Percentiles rank a stretch among this genome's conserved stretches.
Conservation (phyloP, 371 early-diverging fungal genomes). For the Rhizopus arrhizus region DNA sequence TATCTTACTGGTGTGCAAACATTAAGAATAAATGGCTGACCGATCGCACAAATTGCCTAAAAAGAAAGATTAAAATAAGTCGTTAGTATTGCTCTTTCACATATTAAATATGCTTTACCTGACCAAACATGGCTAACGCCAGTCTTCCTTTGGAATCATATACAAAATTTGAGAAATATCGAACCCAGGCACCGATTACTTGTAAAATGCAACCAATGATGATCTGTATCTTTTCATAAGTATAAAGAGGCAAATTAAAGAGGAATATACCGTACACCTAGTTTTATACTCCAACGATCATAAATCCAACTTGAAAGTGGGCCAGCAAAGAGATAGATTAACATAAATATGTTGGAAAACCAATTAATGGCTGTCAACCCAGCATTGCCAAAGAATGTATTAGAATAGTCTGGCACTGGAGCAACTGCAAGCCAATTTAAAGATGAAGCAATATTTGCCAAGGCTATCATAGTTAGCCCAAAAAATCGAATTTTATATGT, state of each 20-base stretch:
- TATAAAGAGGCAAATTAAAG: not conserved
- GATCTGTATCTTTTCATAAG: slow-evolving; percentile 23
- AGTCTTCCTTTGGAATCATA: slow-evolving; percentile 28
- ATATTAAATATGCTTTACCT: slow-evolving; percentile 26
- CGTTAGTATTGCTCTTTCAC: not conserved
- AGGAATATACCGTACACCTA: slow-evolving; percentile 35
- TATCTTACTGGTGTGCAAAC: slow-evolving; percentile 47
- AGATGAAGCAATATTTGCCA: slow-evolving; percentile 49
- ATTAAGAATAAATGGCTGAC: slow-evolving; percentile 51
- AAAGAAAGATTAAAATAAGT: not conserved
- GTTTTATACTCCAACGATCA: slow-evolving; percentile 52
- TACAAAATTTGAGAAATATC: slow-evolving; percentile 44
- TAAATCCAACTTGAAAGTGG: slow-evolving; percentile 55
- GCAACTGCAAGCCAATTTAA: slow-evolving; percentile 50
- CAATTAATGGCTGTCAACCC: slow-evolving; percentile 43
- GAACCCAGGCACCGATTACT: slow-evolving; percentile 47
- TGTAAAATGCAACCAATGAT: slow-evolving; percentile 42
- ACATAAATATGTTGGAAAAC: slow-evolving; percentile 56
- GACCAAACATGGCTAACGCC: slow-evolving; percentile 44
- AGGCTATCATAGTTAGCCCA: slow-evolving; percentile 39
- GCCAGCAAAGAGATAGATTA: slow-evolving; percentile 57
- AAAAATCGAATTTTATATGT: slow-evolving; percentile 50
- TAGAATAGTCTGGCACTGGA: slow-evolving; percentile 42
- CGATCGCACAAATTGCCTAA: slow-evolving; percentile 46
- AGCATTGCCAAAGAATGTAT: slow-evolving; percentile 27